Base-by-base conservation (phyloP, 352 stramenopile species). In the Phytophthora palmivora region DNA sequence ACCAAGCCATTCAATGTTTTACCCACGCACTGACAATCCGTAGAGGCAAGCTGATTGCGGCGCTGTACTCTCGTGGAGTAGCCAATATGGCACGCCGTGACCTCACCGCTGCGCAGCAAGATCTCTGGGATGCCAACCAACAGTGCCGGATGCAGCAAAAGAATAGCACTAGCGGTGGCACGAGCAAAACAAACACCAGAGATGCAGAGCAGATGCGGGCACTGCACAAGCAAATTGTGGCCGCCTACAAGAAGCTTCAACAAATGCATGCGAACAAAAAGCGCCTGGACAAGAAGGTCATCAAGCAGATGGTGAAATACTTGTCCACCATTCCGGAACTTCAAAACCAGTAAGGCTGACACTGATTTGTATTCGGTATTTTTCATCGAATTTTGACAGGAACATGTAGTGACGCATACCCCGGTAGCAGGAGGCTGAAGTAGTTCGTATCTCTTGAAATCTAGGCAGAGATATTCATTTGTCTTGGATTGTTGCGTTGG, bases 231-330 rank as follows among this genome's bases (percentile, higher is more conserved):
- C 76, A 89, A 54, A 87, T 95, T 33, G 55, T 73, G 2, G 66
- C 66, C 18, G 82, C 87, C 34, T 95, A 92, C 78, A 89, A 88
- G 65, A 79, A 75, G 11, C 65, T 95, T 39, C 81, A 93, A 61
- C 58, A 76, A 32, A 68, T 94, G 49, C 76, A 90, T 49, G 68
- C 74, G 4, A 88, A 80, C 61, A 92, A 90, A 53, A 95, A 95
- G 66, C 86, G 82, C 37, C 53, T 88, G 36, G 84, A 95, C 70
- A 91, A 91, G 66, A 89, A 83, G 50, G 57, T 92, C 38, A 78
- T 94, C 58, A 95, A 95, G 63, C 77, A 94, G 55, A 91, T 95
- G 81, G 68, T 95, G 22, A 74, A 70, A 33, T 95, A 95, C 59
- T 58, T 95, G 34, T 80, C 86, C 22, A 88, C 79, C 14, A 82